Evolutionary conservation across 169 alveolate genomes (phyloP).

Genomic region (Toxoplasma gondii): DNA sequence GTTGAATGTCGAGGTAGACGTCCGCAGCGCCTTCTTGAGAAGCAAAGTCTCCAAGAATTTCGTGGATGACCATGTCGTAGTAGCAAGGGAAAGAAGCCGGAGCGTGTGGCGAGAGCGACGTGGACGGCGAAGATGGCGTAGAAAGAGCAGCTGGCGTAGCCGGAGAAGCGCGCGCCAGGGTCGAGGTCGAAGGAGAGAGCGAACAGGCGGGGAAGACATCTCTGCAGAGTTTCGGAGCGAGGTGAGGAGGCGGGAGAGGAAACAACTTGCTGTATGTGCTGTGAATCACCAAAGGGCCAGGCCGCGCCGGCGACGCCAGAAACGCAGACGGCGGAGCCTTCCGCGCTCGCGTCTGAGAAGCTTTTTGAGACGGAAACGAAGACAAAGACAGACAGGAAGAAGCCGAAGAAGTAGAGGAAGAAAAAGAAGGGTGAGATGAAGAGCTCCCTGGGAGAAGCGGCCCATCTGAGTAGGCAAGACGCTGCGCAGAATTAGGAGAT

Average conservation of each 20-base stretch:
- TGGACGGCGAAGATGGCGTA: background rate
- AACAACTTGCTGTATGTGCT: slow-evolving; percentile 52
- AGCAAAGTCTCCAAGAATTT: slow-evolving; percentile 86
- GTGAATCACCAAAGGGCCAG: slow-evolving; percentile 17
- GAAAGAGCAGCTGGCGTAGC: background rate
- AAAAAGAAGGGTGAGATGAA: no score
- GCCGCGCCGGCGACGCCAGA: background rate
- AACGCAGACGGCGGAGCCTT: background rate
- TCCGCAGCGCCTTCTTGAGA: slow-evolving; percentile 89
- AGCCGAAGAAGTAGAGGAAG: no score
- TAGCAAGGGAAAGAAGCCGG: slow-evolving; percentile 46
- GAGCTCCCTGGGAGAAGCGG: no score
- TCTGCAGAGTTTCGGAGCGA: background rate
- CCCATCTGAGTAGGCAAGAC: no score
- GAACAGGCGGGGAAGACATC: background rate
- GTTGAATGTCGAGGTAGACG: slow-evolving; percentile 82
- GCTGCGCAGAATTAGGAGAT: no score
- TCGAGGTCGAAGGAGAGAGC: background rate
- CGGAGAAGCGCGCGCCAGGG: background rate
- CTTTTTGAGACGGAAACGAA: background rate
- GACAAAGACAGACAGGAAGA: background rate
- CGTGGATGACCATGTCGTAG: slow-evolving; percentile 86
- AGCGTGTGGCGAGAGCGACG: background rate
- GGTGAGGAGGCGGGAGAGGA: slow-evolving; percentile 35
- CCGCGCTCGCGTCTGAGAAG: no score